These are phyloP conservation scores for Rhytidhysteron rufulum DNA, from an alignment of 2,329 filamentous ascomycete genomes.

Conservation along the genomic window DNA sequence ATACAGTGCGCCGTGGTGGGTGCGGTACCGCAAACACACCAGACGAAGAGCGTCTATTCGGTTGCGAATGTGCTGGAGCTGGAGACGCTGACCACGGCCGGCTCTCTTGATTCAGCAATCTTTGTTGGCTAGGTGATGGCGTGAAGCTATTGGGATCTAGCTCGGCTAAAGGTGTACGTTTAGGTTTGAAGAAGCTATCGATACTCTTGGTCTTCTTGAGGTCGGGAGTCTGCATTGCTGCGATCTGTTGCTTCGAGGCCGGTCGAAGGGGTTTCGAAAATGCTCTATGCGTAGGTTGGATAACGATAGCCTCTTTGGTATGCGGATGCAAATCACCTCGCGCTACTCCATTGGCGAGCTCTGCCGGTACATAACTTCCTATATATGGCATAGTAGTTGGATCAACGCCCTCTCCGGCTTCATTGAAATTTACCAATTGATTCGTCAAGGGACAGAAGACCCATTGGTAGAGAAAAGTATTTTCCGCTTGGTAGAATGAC, in stretches of 20 bases:
- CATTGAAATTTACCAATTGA: conserved; percentile 71
- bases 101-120: conserved; percentile 48
- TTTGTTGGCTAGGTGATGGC: conserved; percentile 62
- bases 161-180: conserved; percentile 61
- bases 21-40: conserved; percentile 40
- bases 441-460: conserved; percentile 78
- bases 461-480: conserved; percentile 91
- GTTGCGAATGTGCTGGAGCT: conserved; percentile 39
- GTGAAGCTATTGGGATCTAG: conserved; percentile 65
- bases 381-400: conserved; percentile 76
- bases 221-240: conserved; percentile 40
- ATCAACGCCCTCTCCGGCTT: conserved; percentile 59
- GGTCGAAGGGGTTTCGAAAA: conserved; percentile 36
- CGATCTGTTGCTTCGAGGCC: conserved; percentile 18
- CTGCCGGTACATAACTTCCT: conserved; percentile 65
- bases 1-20: conserved; percentile 36
- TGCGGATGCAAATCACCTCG: conserved; percentile 83
- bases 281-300: conserved; percentile 29
- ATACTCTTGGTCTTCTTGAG: conserved; percentile 61
- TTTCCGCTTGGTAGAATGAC: conserved; percentile 78
- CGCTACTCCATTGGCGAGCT: conserved; percentile 71
- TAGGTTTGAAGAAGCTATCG: conserved; percentile 62
- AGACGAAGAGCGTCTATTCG: conserved; percentile 18
- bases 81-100: conserved; percentile 54
- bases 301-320: conserved; percentile 64